Evolutionary conservation across 2,329 filamentous ascomycete genomes (phyloP).

Genomic region (Remersonia thermophila): DNA sequence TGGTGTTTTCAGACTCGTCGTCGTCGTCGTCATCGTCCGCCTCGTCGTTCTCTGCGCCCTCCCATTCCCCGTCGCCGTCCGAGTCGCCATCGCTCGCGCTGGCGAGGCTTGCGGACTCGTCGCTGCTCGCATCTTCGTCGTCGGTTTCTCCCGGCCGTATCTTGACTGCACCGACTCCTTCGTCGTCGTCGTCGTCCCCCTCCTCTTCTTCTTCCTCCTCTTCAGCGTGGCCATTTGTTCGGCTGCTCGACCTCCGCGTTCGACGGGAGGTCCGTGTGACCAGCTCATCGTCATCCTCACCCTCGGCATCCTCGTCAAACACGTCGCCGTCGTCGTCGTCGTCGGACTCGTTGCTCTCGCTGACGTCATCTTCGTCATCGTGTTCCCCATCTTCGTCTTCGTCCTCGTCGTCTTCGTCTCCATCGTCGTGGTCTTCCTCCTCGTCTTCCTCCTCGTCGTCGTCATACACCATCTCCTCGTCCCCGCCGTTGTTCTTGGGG

Average conservation of each 20-base stretch:
- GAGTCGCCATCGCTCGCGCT: constrained; percentile 43
- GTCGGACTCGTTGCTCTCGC: constrained; percentile 16
- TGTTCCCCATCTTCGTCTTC: constrained; percentile 8
- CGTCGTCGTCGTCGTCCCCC: constrained; percentile 34
- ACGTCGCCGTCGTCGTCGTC: constrained; percentile 23
- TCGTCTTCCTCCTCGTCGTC: constrained; percentile 24
- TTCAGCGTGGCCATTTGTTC: constrained; percentile 9
- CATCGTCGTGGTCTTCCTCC: constrained; percentile 18
- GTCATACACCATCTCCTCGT: constrained; percentile 15
- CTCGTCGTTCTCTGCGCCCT: constrained; percentile 40
- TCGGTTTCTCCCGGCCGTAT: constrained; percentile 40
- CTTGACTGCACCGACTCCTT: constrained; percentile 46
- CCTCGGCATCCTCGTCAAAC: constrained; percentile 20
- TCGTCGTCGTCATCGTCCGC: constrained; percentile 43
- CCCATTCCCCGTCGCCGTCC: constrained; percentile 44
- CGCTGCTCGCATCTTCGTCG: constrained; percentile 26
- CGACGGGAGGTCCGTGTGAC: constrained; percentile 5
- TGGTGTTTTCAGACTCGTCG: constrained; percentile 42
- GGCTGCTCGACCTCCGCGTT: constrained; percentile 13
- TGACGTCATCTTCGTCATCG: constrained; percentile 11
- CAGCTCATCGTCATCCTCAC: constrained; percentile 20
- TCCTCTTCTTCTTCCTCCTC: constrained; percentile 39
- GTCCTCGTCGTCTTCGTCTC: constrained; percentile 10
- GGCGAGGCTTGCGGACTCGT: constrained; percentile 25
- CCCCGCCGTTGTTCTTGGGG: constrained; percentile 11